Percentiles rank a stretch among this genome's conserved stretches.
phyloP scores from a whole-genome alignment of 768 basidiomycete species.

The Infundibulicybe gibba region DNA sequence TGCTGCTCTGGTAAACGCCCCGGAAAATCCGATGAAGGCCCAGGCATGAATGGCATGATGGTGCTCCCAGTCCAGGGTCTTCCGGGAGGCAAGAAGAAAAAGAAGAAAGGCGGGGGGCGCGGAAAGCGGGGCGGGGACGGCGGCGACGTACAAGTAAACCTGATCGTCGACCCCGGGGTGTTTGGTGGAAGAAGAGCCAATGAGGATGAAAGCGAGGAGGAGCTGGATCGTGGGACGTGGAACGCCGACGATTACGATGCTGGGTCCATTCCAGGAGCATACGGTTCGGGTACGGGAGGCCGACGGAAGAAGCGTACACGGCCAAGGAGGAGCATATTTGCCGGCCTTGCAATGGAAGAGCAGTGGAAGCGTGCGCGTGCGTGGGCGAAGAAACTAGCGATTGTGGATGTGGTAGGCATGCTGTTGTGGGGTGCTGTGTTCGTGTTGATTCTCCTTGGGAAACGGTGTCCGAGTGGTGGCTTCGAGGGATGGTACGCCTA shows the following conservation, averaged over 20 bases:
- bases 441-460: slow-evolving; percentile 56
- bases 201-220: slow-evolving; percentile 32
- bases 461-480: slow-evolving; percentile 58
- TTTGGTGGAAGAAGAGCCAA: slow-evolving; percentile 32
- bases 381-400: slow-evolving; percentile 48
- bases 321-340: slow-evolving; percentile 49
- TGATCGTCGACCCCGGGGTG: slow-evolving; percentile 66
- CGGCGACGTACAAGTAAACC: slow-evolving; percentile 65
- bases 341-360: slow-evolving; percentile 60
- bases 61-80: slow-evolving; percentile 62
- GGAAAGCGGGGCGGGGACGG: slow-evolving; percentile 25
- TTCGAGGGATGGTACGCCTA: slow-evolving; percentile 59
- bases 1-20: slow-evolving; percentile 29
- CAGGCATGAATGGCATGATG: slow-evolving; percentile 42
- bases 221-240: slow-evolving; percentile 12
- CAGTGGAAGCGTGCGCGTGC: slow-evolving; percentile 56
- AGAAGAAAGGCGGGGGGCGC: slow-evolving; percentile 35
- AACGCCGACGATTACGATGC: slow-evolving; percentile 15
- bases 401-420: slow-evolving; percentile 43
- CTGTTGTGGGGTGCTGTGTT: slow-evolving; percentile 58
- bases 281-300: slow-evolving; percentile 17
- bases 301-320: slow-evolving; percentile 31
- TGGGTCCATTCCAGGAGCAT: slow-evolving; percentile 32
- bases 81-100: slow-evolving; percentile 37
- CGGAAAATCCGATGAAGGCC: slow-evolving; percentile 25